Evolutionary conservation across 805 yeast species (phyloP).

Genomic region (Yarrowia bubula): DNA sequence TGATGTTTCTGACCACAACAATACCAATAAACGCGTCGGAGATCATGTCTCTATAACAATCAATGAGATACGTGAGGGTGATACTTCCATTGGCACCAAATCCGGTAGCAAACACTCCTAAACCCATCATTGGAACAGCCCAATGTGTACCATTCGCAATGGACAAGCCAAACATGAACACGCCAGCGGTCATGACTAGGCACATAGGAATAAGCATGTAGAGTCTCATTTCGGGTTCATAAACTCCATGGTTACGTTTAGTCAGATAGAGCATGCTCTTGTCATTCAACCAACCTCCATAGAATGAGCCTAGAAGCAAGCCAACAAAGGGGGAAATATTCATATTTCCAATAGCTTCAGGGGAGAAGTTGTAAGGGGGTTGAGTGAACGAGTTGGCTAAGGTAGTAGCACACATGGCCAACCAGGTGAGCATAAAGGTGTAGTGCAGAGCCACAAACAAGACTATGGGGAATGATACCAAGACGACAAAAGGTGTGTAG

Average conservation of each 20-base stretch:
- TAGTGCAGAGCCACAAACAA: neutral
- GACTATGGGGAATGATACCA: neutral
- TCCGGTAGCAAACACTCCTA: neutral
- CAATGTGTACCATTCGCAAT: neutral
- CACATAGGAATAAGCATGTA: neutral
- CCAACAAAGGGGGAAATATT: neutral
- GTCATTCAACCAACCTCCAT: slow-evolving; percentile 7
- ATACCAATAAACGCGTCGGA: neutral
- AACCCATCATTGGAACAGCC: slow-evolving; percentile 4
- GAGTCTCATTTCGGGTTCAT: slow-evolving; percentile 6
- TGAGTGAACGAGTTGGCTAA: slow-evolving; percentile 3
- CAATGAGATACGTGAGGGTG: neutral
- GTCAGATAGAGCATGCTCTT: neutral
- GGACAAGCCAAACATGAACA: neutral
- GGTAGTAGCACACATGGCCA: neutral
- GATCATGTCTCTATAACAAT: slow-evolving; percentile 1
- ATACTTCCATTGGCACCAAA: slow-evolving; percentile 7
- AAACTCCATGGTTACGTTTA: neutral
- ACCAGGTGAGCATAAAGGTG: slow-evolving; percentile 3
- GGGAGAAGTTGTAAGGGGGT: neutral
- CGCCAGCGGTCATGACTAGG: neutral
- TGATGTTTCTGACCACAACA: slow-evolving; percentile 7
- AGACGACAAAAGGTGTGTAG: slow-evolving; percentile 1
- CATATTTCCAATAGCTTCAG: neutral
- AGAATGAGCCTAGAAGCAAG: neutral